Evolutionary conservation across 2,329 filamentous ascomycete species (phyloP).

Genomic region (Calonectria multiphialidica): DNA sequence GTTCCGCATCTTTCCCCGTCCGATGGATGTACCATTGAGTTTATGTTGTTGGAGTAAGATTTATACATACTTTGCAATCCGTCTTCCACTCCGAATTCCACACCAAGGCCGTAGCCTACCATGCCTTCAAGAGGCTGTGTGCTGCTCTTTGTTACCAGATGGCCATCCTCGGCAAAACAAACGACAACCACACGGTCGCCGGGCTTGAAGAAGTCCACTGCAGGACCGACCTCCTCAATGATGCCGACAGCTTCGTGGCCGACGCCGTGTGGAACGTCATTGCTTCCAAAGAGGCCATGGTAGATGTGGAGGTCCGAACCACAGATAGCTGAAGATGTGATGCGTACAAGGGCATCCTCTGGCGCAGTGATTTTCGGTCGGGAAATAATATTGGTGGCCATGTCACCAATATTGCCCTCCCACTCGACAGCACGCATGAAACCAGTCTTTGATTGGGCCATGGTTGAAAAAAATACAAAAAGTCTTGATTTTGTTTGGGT

Average conservation of each 20-base stretch:
- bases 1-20: neutral
- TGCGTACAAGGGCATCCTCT: neutral
- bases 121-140: neutral
- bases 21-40: neutral
- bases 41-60: neutral
- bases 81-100: neutral
- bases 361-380: neutral
- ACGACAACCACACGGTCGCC: neutral
- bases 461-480: neutral
- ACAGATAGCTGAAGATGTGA: slow-evolving; percentile 3
- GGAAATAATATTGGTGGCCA: slow-evolving; percentile 1
- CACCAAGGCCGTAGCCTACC: neutral
- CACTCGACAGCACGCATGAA: slow-evolving; percentile 2
- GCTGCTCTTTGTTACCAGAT: neutral
- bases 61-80: slow-evolving; percentile 4
- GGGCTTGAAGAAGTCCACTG: neutral
- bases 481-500: too few species aligned
- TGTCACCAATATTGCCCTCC: neutral
- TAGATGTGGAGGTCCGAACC: slow-evolving; percentile 10
- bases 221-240: neutral
- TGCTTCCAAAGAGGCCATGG: neutral
- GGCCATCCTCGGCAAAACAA: slow-evolving; percentile 5
- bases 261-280: neutral
- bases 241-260: slow-evolving; percentile 10
- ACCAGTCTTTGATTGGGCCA: neutral